Evolutionary conservation across 1,139 yeast species (phyloP), one percentile per base, ranked within the genome.

Genomic region (Debaryomycetaceae sp.): DNA sequence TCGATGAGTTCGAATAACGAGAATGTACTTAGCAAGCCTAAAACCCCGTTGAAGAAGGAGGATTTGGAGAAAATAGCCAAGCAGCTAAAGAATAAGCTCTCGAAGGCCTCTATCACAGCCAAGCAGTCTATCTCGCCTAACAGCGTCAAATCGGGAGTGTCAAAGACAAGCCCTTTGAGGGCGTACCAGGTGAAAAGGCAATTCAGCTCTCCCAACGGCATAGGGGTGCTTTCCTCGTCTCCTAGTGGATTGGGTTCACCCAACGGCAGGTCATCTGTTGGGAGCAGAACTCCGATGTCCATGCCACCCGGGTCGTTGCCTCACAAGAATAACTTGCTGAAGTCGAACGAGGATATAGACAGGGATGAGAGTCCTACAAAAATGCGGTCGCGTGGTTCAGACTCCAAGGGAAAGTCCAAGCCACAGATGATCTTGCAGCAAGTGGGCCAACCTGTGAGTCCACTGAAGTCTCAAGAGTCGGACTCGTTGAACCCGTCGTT

Each of bases 61-160:
- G 79, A 74, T 48, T 60, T 74, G 45, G 79, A 74, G 50, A 66
- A 70, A 48, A 74, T 74, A 36, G 79, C 79, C 49, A 66, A 66
- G 46, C 75, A 73, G 54, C 62, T 74, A 48, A 74, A 73, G 58
- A 68, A 65, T 45, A 72, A 72, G 52, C 61, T 74, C 33, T 68
- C 76, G 36, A 66, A 64, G 52, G 79, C 79, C 9, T 69, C 76
- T 23, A 68, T 73, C 37, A 64, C 79, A 22, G 79, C 79, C 27
- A 74, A 72, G 51, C 75, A 70, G 53, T 63, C 69, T 43, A 48
- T 59, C 24, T 64, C 68, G 8, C 72, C 70, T 9, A 54, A 53
- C 6, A 53, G 48, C 41, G 43, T 49, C 29, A 61, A 49, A 42
- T 50, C 51, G 9, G 40, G 40, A 33, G 33, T 49, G 40, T 62